Evolutionary conservation across 2,329 filamentous ascomycete genomes (phyloP).

Genomic region (Ophiocordyceps camponoti-leonardi): DNA sequence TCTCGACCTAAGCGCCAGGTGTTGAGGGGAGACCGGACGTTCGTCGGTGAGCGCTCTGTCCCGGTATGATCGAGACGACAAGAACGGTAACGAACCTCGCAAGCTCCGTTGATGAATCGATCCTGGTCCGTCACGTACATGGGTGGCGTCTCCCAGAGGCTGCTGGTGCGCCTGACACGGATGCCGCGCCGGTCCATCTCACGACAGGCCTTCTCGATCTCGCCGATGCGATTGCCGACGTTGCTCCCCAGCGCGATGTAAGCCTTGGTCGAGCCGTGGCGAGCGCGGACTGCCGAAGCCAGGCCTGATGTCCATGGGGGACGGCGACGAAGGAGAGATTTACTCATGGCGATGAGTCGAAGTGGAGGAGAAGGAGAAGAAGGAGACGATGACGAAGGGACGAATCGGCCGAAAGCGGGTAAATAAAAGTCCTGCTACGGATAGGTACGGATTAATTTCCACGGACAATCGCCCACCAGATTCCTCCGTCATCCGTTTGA

Average conservation of each 20-base stretch:
- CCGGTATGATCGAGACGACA: neutral
- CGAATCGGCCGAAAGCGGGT: neutral
- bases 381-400: too few relatives aligned
- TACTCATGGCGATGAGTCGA: neutral
- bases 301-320: neutral
- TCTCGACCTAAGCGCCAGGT: slow-evolving; percentile 59
- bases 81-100: slow-evolving; percentile 42
- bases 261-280: slow-evolving; percentile 27
- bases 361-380: neutral
- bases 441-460: too few relatives aligned
- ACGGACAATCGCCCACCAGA: too few relatives aligned
- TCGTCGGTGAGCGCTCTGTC: neutral
- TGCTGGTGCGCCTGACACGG: slow-evolving; percentile 62
- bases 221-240: slow-evolving; percentile 64
- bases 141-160: slow-evolving; percentile 82
- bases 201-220: slow-evolving; percentile 70
- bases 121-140: slow-evolving; percentile 93
- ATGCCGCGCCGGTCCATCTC: slow-evolving; percentile 62
- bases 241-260: slow-evolving; percentile 91
- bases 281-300: slow-evolving; percentile 3
- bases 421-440: neutral
- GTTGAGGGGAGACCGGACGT: too few relatives aligned
- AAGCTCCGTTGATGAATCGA: slow-evolving; percentile 80
- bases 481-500: too few relatives aligned
- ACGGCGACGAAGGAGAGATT: neutral